Evolutionary conservation across 2,329 filamentous ascomycete genomes (phyloP), one percentile per base, ranked within the genome.

Genomic region (Trichothecium sympodiale): DNA sequence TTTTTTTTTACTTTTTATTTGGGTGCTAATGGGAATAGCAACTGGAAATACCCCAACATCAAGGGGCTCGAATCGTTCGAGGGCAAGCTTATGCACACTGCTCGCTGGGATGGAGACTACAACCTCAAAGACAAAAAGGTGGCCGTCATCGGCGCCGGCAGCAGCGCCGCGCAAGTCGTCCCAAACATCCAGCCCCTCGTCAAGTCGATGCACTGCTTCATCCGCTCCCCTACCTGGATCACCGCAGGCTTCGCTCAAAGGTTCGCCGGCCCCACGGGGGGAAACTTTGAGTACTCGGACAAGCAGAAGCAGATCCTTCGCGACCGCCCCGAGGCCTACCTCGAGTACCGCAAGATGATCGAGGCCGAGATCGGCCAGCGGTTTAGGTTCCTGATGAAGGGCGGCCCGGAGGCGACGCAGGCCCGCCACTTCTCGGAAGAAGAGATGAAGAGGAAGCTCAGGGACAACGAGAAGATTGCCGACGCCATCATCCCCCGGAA

Each of bases 131-230:
- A 59, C 39, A 75, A 74, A 47, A 60, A 55, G 0, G 62, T 75
- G 7, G 69, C 64, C 3, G 56, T 77, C n/a, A 71, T 77, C 34
- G 71, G 71, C 8, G 74, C 70, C 35, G 70, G 70, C 6, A 60
- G 69, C 14, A 70, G 67, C 1, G 71, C 67, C 1, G 60, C 74
- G 12, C 71, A 76, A 41, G 54, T 75, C 17, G 47, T 72, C 8
- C 64, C 69, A 2, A 56, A 29, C 14, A 37, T 40, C n/a, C 31
- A 29, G 6, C 26, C 32, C 8, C 25, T 29, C 20, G 57, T 60
- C 30, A 55, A 55, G 33, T 54, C 61, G 37, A 49, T 67, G 9
- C 54, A 56, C 36, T 59, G 62, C 37, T 59, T 61, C 35, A 48
- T 67, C 18, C 58, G 63, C 33, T 58, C 57, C 3, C 62, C 61